phyloP scores from a whole-genome alignment of 345 rosid genomes.

The Citrus reticulata region DNA sequence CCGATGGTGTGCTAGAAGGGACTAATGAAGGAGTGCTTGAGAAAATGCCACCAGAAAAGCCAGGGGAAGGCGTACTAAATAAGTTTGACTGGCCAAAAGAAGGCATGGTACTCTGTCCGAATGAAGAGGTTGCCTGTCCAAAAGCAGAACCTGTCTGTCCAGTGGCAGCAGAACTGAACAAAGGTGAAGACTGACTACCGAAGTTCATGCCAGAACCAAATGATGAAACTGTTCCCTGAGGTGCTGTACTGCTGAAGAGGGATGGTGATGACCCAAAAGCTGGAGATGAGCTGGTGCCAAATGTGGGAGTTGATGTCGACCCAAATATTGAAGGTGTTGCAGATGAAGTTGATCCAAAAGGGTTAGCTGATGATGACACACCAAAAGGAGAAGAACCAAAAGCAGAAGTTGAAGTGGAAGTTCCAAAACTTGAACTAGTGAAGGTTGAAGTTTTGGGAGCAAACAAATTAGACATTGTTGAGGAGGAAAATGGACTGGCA shows the following conservation, averaged over 20 bases:
- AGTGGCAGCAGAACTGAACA: slow-evolving; percentile 47
- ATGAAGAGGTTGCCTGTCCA: slow-evolving; percentile 47
- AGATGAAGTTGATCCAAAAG: slow-evolving; percentile 49
- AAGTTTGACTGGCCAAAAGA: slow-evolving; percentile 50
- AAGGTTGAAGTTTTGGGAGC: slow-evolving; percentile 42
- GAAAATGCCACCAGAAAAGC: slow-evolving; percentile 39
- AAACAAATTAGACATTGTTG: slow-evolving; percentile 48
- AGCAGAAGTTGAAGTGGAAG: slow-evolving; percentile 34
- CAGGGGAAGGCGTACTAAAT: slow-evolving; percentile 54
- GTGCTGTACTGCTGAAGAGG: slow-evolving; percentile 39
- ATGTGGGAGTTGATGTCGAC: slow-evolving; percentile 41
- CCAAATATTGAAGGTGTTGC: slow-evolving; percentile 42
- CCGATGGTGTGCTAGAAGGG: slow-evolving; percentile 38
- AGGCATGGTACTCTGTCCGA: slow-evolving; percentile 44
- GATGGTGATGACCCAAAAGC: slow-evolving; percentile 65
- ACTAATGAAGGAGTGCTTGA: slow-evolving; percentile 42
- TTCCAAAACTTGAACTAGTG: slow-evolving; percentile 35
- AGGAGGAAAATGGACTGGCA: slow-evolving; percentile 45
- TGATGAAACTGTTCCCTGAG: slow-evolving; percentile 38
- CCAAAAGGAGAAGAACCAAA: slow-evolving; percentile 33
- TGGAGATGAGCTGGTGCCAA: slow-evolving; percentile 40
- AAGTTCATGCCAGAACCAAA: slow-evolving; percentile 39
- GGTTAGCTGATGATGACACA: slow-evolving; percentile 36
- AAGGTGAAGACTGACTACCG: slow-evolving; percentile 52
- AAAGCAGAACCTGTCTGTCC: slow-evolving; percentile 64